Conservation (phyloP, 2,329 filamentous ascomycete genomes). For the Bipolaris zeicola region DNA sequence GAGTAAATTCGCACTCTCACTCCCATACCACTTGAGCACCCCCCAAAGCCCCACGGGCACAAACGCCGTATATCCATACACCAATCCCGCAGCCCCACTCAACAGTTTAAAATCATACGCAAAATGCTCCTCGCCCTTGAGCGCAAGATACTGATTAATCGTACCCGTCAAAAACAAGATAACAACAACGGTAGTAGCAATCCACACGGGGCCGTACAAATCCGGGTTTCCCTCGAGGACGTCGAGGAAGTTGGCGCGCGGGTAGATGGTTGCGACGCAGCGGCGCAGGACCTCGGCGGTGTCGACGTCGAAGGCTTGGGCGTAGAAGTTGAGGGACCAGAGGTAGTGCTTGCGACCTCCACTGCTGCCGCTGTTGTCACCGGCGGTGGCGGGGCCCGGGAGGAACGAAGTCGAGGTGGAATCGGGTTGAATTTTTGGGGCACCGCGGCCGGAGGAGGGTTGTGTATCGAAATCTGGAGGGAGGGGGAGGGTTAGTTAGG, state of each 20-base stretch:
- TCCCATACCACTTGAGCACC: slow-evolving; percentile 92
- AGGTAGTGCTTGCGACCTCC: slow-evolving; percentile 75
- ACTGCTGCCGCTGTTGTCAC: slow-evolving; percentile 18
- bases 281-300: slow-evolving; percentile 85
- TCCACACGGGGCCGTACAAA: slow-evolving; percentile 97
- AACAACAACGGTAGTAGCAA: slow-evolving; percentile 94
- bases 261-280: slow-evolving; percentile 87
- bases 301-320: slow-evolving; percentile 98
- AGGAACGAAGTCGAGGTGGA: slow-evolving; percentile 46
- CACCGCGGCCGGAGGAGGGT: slow-evolving; percentile 47
- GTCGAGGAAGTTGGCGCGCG: slow-evolving; percentile 92
- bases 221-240: slow-evolving; percentile 96
- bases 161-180: slow-evolving; percentile 95
- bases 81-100: slow-evolving; percentile 85
- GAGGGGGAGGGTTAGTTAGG: neutral
- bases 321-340: slow-evolving; percentile 92
- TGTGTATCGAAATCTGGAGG: slow-evolving; percentile 69
- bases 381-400: slow-evolving; percentile 32
- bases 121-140: slow-evolving; percentile 71
- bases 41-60: slow-evolving; percentile 86
- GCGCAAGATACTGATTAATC: slow-evolving; percentile 85
- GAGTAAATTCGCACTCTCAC: slow-evolving; percentile 87
- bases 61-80: slow-evolving; percentile 89
- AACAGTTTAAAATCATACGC: slow-evolving; percentile 90
- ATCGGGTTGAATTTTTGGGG: slow-evolving; percentile 53